Percentiles rank a stretch among this genome's conserved stretches.
phyloP scores from a whole-genome alignment of 129 eudicot genomes.

The Erigeron canadensis region DNA sequence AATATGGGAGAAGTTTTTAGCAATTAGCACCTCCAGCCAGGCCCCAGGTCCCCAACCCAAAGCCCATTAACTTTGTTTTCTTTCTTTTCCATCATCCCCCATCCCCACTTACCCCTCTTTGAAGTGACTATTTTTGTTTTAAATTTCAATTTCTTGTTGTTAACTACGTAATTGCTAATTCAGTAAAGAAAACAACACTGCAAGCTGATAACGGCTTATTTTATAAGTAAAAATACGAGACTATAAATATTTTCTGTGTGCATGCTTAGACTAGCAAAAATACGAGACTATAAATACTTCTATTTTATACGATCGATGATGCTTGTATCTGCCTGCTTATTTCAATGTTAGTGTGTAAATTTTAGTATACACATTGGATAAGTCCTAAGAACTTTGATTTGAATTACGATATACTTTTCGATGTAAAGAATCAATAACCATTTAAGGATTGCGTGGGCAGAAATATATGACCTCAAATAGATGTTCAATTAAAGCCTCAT shows the following conservation, averaged over 20 bases:
- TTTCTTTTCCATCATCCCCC: slow-evolving; percentile 29
- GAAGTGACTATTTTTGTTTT: slow-evolving; percentile 33
- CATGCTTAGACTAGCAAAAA: too few relatives aligned
- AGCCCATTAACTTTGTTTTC: slow-evolving; percentile 39
- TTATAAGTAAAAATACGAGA: too few relatives aligned
- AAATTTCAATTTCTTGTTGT: not conserved
- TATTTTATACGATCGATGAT: too few relatives aligned
- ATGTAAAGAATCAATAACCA: not conserved
- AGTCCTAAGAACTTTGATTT: too few relatives aligned
- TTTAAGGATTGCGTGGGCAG: not conserved
- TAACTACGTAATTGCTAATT: not conserved
- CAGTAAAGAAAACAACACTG: not conserved
- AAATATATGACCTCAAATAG: too few relatives aligned
- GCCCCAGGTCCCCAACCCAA: slow-evolving; percentile 33
- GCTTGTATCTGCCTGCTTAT: too few relatives aligned
- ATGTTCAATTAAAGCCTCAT: not conserved
- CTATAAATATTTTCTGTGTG: too few relatives aligned
- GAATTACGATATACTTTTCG: too few relatives aligned
- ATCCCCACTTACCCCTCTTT: slow-evolving; percentile 28
- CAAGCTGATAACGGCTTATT: not conserved
- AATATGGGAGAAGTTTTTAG: slow-evolving; percentile 15
- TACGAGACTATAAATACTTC: too few relatives aligned
- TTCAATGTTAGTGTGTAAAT: too few relatives aligned
- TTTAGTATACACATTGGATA: too few relatives aligned
- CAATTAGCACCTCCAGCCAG: not conserved